Evolutionary conservation across 305 asterid species (phyloP).

Genomic region (Fraxinus sp.): DNA sequence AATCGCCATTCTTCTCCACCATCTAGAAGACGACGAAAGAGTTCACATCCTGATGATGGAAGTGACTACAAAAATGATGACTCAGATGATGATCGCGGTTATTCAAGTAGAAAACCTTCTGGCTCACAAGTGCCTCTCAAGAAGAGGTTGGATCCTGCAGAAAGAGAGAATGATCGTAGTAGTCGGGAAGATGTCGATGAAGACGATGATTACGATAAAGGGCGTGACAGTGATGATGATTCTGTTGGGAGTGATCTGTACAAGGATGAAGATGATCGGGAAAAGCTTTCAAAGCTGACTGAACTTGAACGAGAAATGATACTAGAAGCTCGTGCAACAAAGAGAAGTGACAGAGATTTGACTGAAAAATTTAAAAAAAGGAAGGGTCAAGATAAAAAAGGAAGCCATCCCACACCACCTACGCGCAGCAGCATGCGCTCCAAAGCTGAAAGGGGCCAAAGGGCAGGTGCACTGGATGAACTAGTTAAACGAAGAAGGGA

Average conservation of each 20-base stretch:
- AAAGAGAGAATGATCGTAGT: conserved; percentile 70
- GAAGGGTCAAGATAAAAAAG: conserved; percentile 55
- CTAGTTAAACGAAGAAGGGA: conserved; percentile 79
- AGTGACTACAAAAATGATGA: conserved; percentile 84
- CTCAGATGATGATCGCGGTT: conserved; percentile 73
- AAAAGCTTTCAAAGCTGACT: conserved; percentile 75
- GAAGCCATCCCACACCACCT: conserved; percentile 64
- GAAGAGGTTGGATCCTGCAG: conserved; percentile 79
- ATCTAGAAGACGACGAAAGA: conserved; percentile 53
- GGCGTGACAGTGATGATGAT: conserved; percentile 81
- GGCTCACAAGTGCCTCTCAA: conserved; percentile 86
- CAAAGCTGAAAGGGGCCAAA: conserved; percentile 46
- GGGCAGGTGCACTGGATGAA: conserved; percentile 84
- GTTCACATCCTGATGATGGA: conserved; percentile 75
- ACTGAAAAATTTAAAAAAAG: conserved; percentile 62
- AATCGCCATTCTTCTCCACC: conserved; percentile 69
- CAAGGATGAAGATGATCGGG: conserved; percentile 82
- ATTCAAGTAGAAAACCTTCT: conserved; percentile 69
- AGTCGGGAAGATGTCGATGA: conserved; percentile 62
- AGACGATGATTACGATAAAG: conserved; percentile 44
- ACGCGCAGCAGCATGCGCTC: conserved; percentile 79
- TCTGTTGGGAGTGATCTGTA: conserved; percentile 94
- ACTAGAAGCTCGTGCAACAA: conserved; percentile 75
- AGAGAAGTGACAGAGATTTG: conserved; percentile 78
- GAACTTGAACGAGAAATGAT: conserved; percentile 90